phyloP scores from a whole-genome alignment of 2,329 filamentous ascomycete genomes.

The Parasarocladium wereldwijsianum region DNA sequence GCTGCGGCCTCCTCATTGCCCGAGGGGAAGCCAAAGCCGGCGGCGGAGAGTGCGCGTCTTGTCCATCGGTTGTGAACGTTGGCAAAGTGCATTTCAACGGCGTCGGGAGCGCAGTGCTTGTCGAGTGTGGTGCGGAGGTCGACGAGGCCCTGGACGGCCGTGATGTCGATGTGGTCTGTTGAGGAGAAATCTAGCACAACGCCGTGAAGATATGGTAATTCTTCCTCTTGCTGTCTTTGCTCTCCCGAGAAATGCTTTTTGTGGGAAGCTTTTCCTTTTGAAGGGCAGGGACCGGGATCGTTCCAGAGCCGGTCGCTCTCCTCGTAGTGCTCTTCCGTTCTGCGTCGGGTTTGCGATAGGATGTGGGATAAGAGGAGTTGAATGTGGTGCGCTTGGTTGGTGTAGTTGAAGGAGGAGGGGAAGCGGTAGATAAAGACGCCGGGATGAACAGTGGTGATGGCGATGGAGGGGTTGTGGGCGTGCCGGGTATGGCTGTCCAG shows the following conservation, averaged over 20 bases:
- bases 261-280: constrained; percentile 6
- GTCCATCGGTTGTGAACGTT: constrained; percentile 41
- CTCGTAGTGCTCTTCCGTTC: constrained; percentile 20
- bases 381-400: constrained; percentile 33
- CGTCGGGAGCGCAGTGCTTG: constrained; percentile 31
- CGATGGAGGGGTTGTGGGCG: constrained; percentile 28
- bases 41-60: constrained; percentile 36
- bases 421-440: constrained; percentile 39
- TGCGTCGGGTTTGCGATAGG: constrained; percentile 23
- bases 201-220: constrained; percentile 33
- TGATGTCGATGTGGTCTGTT: constrained; percentile 42
- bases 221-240: constrained; percentile 7
- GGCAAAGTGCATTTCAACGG: constrained; percentile 39
- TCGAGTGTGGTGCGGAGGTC: constrained; percentile 40
- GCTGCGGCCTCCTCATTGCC: constrained; percentile 6
- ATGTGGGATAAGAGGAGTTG: constrained; percentile 25
- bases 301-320: constrained; percentile 38
- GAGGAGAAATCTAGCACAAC: constrained; percentile 43
- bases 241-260: too few species aligned
- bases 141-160: constrained; percentile 39
- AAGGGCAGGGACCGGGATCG: constrained; percentile 25
- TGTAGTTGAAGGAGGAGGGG: constrained; percentile 35
- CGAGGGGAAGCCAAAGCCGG: constrained; percentile 34
- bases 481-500: constrained; percentile 24
- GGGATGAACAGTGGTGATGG: constrained; percentile 26